Base-by-base conservation (phyloP, 2,329 filamentous ascomycete genomes). In the Arachnomyces sp. region DNA sequence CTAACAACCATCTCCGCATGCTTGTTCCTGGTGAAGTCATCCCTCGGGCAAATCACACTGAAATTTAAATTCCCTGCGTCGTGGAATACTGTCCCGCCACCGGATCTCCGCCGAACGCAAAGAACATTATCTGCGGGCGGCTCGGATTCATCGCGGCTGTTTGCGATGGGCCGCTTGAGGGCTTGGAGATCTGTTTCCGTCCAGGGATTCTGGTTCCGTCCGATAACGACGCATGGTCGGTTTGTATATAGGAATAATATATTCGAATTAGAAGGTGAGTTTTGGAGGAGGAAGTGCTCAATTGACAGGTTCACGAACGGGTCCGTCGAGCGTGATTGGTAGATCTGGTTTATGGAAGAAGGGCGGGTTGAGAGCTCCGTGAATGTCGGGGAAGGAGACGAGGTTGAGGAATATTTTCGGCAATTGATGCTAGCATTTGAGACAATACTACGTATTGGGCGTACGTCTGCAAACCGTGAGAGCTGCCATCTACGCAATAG, bases 141-240 rank as follows among this genome's bases (percentile, higher is more conserved):
- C 50, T 15, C 46, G 42, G 37, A 11, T 7, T 37, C 32, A 34
- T 31, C n/a, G 14, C n/a, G 9, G 9, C 11, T 44, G 28, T 36
- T 12, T 34, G 18, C 8, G 40, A 16, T 46, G 32, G 47, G 52
- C 28, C 47, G 58, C 49, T 53, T 65, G 54, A 94, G 67, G 1
- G 77, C 69, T 30, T 66, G 66, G 7, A 95, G 72, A 58, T 94
- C 85, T 46, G 86, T 80, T 67, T 98, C 92, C 7, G 86, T 73
- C 92, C 90, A 98, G 39, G 92, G 92, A 60, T 98, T 98, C 67
- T 98, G 92, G 61, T 98, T 98, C 44, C 92, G 81, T 32, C 92
- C 92, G 50, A 98, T 82, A 57, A 98, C 81, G 44, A 98, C 75
- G 59, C 85, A 88, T 1, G 90, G 88, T 29, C 77, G 66, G 65